Evolutionary conservation across 2,329 filamentous ascomycete genomes (phyloP).

Genomic region (Fusarium piperis): DNA sequence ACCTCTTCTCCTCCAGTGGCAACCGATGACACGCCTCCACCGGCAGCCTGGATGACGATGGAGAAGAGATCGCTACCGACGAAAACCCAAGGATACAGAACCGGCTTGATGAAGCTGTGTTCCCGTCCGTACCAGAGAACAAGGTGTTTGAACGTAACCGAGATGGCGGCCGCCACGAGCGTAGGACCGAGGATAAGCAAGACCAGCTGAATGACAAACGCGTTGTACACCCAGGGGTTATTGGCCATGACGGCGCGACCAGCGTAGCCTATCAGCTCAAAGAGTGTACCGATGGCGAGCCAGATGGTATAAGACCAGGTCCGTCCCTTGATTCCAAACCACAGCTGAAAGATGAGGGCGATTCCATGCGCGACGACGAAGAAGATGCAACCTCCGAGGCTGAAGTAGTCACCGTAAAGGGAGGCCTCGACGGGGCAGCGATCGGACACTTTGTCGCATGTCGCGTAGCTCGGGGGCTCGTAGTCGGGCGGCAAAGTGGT

Average conservation of each 20-base stretch:
- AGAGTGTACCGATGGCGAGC: conserved; percentile 49
- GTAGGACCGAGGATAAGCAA: conserved; percentile 54
- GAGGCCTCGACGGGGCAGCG: conserved; percentile 37
- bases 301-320: conserved; percentile 52
- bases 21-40: conserved; percentile 30
- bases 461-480: conserved; percentile 20
- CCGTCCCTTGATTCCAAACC: conserved; percentile 46
- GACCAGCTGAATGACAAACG: conserved; percentile 55
- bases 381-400: conserved; percentile 40
- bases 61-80: conserved; percentile 57
- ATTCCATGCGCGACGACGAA: conserved; percentile 49
- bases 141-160: conserved; percentile 56
- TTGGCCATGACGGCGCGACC: conserved; percentile 51
- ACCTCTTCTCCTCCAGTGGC: conserved; percentile 15
- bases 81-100: conserved; percentile 58
- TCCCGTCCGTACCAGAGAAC: conserved; percentile 54
- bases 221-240: conserved; percentile 53
- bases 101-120: conserved; percentile 49
- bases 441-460: conserved; percentile 20
- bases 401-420: conserved; percentile 40
- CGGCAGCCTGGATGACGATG: conserved; percentile 37
- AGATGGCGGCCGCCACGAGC: conserved; percentile 55
- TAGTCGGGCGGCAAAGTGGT: conserved; percentile 5
- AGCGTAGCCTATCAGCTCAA: conserved; percentile 54
- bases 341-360: conserved; percentile 46